Evolutionary conservation across 192 early-diverging fungal genomes (phyloP).

Genomic region (Piromyces finnis): DNA sequence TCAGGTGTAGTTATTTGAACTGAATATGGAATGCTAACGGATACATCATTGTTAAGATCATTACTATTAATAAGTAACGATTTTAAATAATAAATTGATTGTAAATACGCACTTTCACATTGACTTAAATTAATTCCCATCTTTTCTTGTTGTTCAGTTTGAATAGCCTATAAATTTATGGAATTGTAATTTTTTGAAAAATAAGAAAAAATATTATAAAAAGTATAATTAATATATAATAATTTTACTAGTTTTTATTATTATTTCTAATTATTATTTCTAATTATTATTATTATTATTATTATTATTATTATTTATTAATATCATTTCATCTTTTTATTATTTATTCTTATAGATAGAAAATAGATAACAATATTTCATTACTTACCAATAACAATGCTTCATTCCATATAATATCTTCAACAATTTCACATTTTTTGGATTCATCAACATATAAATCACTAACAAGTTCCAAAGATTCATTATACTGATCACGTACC

Average conservation of each 20-base stretch:
- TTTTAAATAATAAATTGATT: background rate
- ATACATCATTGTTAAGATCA: background rate
- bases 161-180: background rate
- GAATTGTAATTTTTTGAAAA: too few species aligned
- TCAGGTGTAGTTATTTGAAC: background rate
- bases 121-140: background rate
- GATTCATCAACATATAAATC: background rate
- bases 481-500: constrained; percentile 79
- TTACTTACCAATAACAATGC: background rate
- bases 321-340: too few species aligned
- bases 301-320: too few species aligned
- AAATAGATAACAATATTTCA: background rate
- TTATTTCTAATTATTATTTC: too few species aligned
- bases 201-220: too few species aligned
- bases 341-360: too few species aligned
- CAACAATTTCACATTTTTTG: background rate
- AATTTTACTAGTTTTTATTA: too few species aligned
- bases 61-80: background rate
- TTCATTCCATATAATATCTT: background rate
- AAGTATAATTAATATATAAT: too few species aligned
- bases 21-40: background rate
- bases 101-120: background rate
- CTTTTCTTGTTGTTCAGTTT: background rate
- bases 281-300: too few species aligned
- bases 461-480: constrained; percentile 49